A percentile compares a stretch with the other conserved stretches of the same genome.
Conservation (phyloP, 441 rosid species). For the Populus hybrid region DNA sequence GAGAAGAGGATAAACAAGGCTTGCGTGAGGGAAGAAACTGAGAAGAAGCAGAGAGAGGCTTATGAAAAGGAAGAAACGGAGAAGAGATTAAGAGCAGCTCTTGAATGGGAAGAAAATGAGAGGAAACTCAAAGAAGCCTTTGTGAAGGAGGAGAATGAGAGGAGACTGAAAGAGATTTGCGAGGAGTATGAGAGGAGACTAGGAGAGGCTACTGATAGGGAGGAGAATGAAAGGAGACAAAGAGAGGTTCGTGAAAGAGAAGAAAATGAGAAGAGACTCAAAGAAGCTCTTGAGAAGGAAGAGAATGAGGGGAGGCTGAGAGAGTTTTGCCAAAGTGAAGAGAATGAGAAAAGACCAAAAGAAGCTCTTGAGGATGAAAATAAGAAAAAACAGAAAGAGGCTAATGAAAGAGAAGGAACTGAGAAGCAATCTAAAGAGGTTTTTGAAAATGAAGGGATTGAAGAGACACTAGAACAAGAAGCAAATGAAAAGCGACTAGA, state of each 20-base stretch:
- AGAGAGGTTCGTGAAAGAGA: constrained; percentile 39
- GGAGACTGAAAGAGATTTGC: constrained; percentile 30
- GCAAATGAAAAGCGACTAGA: constrained; percentile 8
- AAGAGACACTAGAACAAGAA: constrained; percentile 1
- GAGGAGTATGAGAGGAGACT: constrained; percentile 39
- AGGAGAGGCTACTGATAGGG: constrained; percentile 32
- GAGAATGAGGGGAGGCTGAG: too few relatives aligned
- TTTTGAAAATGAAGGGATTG: constrained; percentile 14
- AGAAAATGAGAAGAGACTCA: constrained; percentile 39
- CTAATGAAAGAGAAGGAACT: constrained; percentile 30
- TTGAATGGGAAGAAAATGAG: constrained; percentile 40
- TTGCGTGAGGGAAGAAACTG: constrained; percentile 30
- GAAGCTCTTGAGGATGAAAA: too few relatives aligned
- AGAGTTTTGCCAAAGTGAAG: too few relatives aligned
- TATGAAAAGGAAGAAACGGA: constrained; percentile 32
- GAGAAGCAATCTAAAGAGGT: constrained; percentile 21
- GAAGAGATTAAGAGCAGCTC: constrained; percentile 28
- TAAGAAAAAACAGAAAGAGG: constrained; percentile 32
- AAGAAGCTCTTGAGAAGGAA: constrained; percentile 13
- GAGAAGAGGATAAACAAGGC: constrained; percentile 36
- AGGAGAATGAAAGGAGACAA: constrained; percentile 36
- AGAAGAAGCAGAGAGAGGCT: constrained; percentile 34
- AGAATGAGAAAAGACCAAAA: too few relatives aligned
- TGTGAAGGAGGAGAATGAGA: constrained; percentile 37
- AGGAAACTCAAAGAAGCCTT: constrained; percentile 30